Base-by-base conservation (phyloP, 257 asterid genomes). In the Fraxinus excelsior region DNA sequence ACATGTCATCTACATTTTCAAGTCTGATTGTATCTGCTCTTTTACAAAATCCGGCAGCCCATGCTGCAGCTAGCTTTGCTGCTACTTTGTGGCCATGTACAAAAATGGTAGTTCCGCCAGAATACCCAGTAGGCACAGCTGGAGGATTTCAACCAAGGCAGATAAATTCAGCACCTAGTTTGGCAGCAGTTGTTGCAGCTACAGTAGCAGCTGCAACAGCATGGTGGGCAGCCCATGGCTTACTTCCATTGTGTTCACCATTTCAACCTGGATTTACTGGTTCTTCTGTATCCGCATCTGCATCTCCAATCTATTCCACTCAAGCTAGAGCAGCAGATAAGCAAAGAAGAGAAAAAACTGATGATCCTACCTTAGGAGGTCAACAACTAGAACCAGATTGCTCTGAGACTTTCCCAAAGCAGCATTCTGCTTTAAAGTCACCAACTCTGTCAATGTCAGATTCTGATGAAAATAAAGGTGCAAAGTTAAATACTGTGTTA, bases 141-240 rank as follows among this genome's bases (percentile, higher is more conserved):
- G 88, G 87, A 71, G 76, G 85, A 75, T 84, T 79, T 83, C 83
- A 84, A 66, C 62, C 86, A 70, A 77, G 82, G 74, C 87, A 83
- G 60, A 71, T 82, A 14, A 87, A 82, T 78, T 35, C 89, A 64
- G 71, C 91, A 83, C 97, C 97, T 31, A 85, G 88, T 80, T 80
- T 90, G 81, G 94, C 87, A 25, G 90, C 96, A 79, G 80, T 94
- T 84, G 97, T 96, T 76, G 92, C 96, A 66, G 99, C 97, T 64
- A 94, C 99, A 13, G 97, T 93, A 71, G 95, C 99, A 42, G 97
- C 98, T 71, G 99, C 99, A 77, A 88, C 96, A 51, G 91, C 99
- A 65, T 94, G 99, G 99, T 94, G 99, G 99, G 90, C 97, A 5
- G 97, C 98, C 78, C 90, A 92, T 74, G 98, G 99, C 58, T 87